Base-by-base conservation (phyloP, 2,329 filamentous ascomycete species). In the Alternaria panax region DNA sequence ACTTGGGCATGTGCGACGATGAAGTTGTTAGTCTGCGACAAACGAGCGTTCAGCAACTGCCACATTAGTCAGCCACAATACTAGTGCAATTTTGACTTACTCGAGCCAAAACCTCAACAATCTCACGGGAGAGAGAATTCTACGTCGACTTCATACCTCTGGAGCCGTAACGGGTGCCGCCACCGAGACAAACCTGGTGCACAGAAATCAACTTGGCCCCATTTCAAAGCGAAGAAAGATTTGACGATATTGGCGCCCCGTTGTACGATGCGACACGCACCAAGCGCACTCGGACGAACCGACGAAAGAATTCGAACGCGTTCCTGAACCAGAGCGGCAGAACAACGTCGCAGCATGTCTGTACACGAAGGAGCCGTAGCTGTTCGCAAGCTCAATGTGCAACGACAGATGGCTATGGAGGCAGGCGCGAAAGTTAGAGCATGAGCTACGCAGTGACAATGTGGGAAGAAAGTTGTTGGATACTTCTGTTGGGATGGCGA, bases 1-100 rank as follows among this genome's bases (percentile, higher is more conserved):
- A 20, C 9, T 48, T 24, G 28, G 54, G 54, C 28, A 48, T 36
- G 45, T 34, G 45, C 45, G 30, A 48, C 45, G 45, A 2, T 3
- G 45, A 32, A 34, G 45, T 36, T 48, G 45, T 25, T 36, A 36
- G 28, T 32, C 24, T 22, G 45, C 48, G 24, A 22, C 48, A 34
- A 51, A 51, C 12, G 34, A 36, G 47, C 32, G 48, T 38, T 28
- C 32, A 16, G 48, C 24, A 40, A 25, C 25, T 30, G 34, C 28
- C n/a, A 51, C 12, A n/a, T 30, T 11, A 51, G 48, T 51, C 34
- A 51, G 48, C 32, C 32, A 24, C 48, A 16, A 51, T 36, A 22
- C 34, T 40, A 40, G 22, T 22, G 32, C 48, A 30, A 48, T 36
- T 18, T 18, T 16, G 18, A 34, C 45, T 34, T 48, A 36, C 28